phyloP scores from a whole-genome alignment of 352 stramenopile genomes.

The Phytophthora ramorum region DNA sequence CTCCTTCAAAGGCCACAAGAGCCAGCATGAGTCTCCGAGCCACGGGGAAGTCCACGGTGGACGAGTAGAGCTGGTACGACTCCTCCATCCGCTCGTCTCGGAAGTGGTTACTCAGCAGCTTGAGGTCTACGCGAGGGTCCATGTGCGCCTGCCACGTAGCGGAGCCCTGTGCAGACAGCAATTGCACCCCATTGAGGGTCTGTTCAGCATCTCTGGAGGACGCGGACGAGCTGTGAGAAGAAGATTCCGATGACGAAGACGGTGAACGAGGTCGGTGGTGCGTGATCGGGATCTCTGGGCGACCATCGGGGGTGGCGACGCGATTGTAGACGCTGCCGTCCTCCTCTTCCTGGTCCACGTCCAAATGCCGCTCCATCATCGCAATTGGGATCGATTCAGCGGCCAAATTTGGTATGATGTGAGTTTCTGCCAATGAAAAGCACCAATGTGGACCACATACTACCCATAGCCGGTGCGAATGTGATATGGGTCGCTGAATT shows the following conservation, averaged over 20 bases:
- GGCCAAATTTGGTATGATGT: neutral
- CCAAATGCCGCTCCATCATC: slow-evolving; percentile 20
- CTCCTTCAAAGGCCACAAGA: slow-evolving; percentile 61
- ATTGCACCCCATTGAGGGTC: slow-evolving; percentile 27
- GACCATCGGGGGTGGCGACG: slow-evolving; percentile 18
- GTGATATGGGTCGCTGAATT: neutral
- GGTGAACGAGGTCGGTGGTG: neutral
- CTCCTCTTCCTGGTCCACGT: slow-evolving; percentile 18
- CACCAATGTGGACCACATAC: neutral
- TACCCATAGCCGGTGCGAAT: neutral
- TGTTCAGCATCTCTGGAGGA: slow-evolving; percentile 16
- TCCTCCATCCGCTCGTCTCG: slow-evolving; percentile 73
- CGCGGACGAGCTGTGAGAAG: slow-evolving; percentile 22
- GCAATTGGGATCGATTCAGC: neutral
- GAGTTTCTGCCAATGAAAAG: neutral
- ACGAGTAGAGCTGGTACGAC: slow-evolving; percentile 84
- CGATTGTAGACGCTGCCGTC: slow-evolving; percentile 18
- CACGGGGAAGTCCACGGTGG: slow-evolving; percentile 69
- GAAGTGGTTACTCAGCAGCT: slow-evolving; percentile 73
- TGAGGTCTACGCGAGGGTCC: slow-evolving; percentile 60
- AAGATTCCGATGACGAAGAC: slow-evolving; percentile 31
- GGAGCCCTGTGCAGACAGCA: slow-evolving; percentile 49
- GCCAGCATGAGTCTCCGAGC: slow-evolving; percentile 67
- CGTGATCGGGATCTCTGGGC: neutral
- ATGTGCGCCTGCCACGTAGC: slow-evolving; percentile 57